Evolutionary conservation across 148 eudicot species (phyloP), one percentile per base, ranked within the genome.

Genomic region (Diospyros lotus): DNA sequence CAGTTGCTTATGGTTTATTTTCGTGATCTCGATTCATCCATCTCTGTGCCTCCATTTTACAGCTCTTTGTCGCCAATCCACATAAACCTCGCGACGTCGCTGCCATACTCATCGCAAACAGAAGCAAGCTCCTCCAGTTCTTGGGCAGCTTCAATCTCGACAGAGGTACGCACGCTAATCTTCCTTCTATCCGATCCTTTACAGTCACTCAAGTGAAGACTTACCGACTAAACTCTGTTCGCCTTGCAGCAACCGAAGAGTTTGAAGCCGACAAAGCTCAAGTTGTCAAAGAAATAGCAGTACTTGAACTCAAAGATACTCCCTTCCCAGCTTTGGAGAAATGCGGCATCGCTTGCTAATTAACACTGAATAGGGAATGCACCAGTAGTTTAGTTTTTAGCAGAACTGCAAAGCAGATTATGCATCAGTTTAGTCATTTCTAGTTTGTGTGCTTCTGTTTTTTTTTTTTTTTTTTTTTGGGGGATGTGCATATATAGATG

Each of bases 11-110:
- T 5, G 6, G 7, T 64, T 45, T 28, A 70, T 54, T 71, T 42
- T 10, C 6, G 43, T 41, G 18, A 40, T 53, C 39, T 38, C 41
- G 39, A 4, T 53, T 41, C n/a, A 69, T 53, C 9, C 28, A 1
- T 58, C 38, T 41, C 8, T 55, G 1, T 8, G 52, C 62, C 54
- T 45, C 75, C 48, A 4, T 40, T 15, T 44, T 15, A 41, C 78
- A 92, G 97, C 76, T 89, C 75, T 92, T 88, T 79, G 90, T 76
- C 48, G 97, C 89, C 15, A 92, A 92, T 78, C 81, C 75, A 66
- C 83, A 89, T 61, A 92, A 89, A 76, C 94, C 97, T 61, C 69
- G 72, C 38, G 97, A 88, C 17, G 82, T 92, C 4, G 67, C 75
- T 59, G 75, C 67, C 77, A 83, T 92, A 73, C 80, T 92, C 41